Base-by-base conservation (phyloP, 306 rosid species). In the Cicer cuneatum region DNA sequence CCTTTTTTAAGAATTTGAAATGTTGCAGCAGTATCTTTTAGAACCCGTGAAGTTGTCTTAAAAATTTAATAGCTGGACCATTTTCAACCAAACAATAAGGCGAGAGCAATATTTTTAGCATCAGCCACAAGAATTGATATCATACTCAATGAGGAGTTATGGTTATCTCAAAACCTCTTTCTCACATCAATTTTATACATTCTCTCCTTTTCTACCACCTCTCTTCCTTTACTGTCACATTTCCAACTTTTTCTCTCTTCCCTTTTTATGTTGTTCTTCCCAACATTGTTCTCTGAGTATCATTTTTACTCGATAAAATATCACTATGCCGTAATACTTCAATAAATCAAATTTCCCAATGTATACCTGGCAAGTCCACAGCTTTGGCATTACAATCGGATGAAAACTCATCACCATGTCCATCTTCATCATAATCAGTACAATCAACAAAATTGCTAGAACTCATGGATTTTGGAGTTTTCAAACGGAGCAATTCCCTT, bases 391-490 rank as follows among this genome's bases (percentile, higher is more conserved):
- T 86, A 45, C 72, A 85, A 77, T 88, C 90, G 72, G 91, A 80
- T 57, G 90, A 73, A 79, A 85, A 85, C 16, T 73, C 97, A 64
- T 87, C 68, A 62, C 69, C 80, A 24, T 86, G 83, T 67, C 83
- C 88, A 42, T 86, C 93, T 15, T 87, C 93, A 54, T 95, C 93
- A 5, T 45, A 87, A 79, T 86, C 97, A 60, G 54, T 73, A 76
- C 87, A 86, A 48, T 88, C 92, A 73, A 60, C 84, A 62, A 81
- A 49, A 67, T 57, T 83, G 48, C 80, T 77, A n/a, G 78, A 76
- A 53, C 85, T 87, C 52, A 79, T 77, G 46, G 42, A 77, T 64
- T 81, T 86, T 7, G 72, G 57, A 71, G 82, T 85, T 76, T 83
- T 90, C 77, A 85, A 60, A 62, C 72, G 79, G 70, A 85, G 71